Conservation (phyloP, 2,329 filamentous ascomycete genomes). For the Penicillium polonicum region DNA sequence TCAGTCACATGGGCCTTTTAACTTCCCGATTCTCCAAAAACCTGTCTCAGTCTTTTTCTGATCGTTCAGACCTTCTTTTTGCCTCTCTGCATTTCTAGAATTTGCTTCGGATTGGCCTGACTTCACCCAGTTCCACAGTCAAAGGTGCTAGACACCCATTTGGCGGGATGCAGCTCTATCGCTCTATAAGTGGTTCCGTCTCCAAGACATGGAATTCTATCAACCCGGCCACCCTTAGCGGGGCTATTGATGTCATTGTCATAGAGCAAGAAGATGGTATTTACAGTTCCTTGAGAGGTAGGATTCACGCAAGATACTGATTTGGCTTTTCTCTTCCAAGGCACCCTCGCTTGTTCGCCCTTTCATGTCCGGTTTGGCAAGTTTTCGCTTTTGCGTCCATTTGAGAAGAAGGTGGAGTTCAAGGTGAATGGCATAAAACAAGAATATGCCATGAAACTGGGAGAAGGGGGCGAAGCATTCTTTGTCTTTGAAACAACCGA, state of each 20-base stretch:
- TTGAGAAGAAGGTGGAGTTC: constrained; percentile 99
- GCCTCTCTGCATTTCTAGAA: constrained; percentile 12
- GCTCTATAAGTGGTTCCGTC: constrained; percentile 90
- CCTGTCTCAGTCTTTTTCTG: constrained; percentile 11
- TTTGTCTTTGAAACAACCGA: constrained; percentile 97
- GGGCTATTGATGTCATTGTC: constrained; percentile 97
- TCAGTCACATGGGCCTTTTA: constrained; percentile 41
- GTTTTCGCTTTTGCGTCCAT: constrained; percentile 90
- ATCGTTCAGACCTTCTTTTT: constrained; percentile 14
- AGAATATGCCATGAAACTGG: constrained; percentile 96
- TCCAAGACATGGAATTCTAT: constrained; percentile 99
- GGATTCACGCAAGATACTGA: constrained; percentile 1
- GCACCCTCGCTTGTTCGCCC: constrained; percentile 80
- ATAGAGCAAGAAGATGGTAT: constrained; percentile 92
- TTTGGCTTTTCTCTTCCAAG: constrained; percentile 30
- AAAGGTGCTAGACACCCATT: constrained; percentile 18
- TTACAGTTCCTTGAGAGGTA: constrained; percentile 4
- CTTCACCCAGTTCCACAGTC: constrained; percentile 6
- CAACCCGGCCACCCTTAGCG: constrained; percentile 94
- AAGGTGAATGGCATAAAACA: constrained; percentile 89
- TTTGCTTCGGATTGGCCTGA: not conserved
- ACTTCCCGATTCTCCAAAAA: constrained; percentile 24
- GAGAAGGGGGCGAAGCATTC: constrained; percentile 95
- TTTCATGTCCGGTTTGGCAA: constrained; percentile 99
- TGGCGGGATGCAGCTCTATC: constrained; percentile 88